A percentile compares a stretch with the other conserved stretches of the same genome.
These are phyloP conservation scores for Vachellia pachyceras DNA, from an alignment of 306 rosid species.

Conservation along the genomic window DNA sequence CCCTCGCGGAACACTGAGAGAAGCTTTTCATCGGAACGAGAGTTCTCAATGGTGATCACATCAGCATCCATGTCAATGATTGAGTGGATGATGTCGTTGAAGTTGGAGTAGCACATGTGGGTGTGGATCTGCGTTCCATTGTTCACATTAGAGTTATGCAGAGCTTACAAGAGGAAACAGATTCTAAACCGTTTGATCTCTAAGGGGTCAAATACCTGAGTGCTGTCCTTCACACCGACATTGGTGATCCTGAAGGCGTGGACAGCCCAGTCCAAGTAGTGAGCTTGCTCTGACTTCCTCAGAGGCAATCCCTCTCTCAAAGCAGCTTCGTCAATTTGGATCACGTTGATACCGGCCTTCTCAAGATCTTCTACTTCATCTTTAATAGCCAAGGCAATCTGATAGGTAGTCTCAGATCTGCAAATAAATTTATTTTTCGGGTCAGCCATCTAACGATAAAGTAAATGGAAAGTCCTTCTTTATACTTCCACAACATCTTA, in stretches of 20 bases:
- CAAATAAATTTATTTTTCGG: background rate
- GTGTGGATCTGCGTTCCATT: slow-evolving; percentile 72
- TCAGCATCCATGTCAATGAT: slow-evolving; percentile 94
- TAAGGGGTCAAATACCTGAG: slow-evolving; percentile 58
- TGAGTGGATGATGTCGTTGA: slow-evolving; percentile 91
- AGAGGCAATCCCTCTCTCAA: slow-evolving; percentile 87
- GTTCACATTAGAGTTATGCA: slow-evolving; percentile 39
- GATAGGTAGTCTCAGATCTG: slow-evolving; percentile 82
- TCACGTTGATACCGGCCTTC: slow-evolving; percentile 72
- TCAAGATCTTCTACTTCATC: slow-evolving; percentile 93
- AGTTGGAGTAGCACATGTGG: slow-evolving; percentile 95
- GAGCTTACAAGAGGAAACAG: background rate
- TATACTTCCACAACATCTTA: background rate
- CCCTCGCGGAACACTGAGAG: slow-evolving; percentile 88
- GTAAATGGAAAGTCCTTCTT: background rate
- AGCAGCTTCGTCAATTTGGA: slow-evolving; percentile 94
- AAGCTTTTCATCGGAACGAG: slow-evolving; percentile 93
- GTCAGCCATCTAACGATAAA: slow-evolving; percentile 20
- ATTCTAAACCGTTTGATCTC: background rate
- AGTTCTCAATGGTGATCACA: slow-evolving; percentile 92
- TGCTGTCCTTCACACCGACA: slow-evolving; percentile 72
- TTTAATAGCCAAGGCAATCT: slow-evolving; percentile 93
- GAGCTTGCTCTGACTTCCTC: slow-evolving; percentile 80
- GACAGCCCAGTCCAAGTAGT: slow-evolving; percentile 89
- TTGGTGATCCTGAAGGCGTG: slow-evolving; percentile 91